These are phyloP conservation scores for Colletotrichum sp. DNA, from an alignment of 2,329 filamentous ascomycete species.

Conservation along the genomic window DNA sequence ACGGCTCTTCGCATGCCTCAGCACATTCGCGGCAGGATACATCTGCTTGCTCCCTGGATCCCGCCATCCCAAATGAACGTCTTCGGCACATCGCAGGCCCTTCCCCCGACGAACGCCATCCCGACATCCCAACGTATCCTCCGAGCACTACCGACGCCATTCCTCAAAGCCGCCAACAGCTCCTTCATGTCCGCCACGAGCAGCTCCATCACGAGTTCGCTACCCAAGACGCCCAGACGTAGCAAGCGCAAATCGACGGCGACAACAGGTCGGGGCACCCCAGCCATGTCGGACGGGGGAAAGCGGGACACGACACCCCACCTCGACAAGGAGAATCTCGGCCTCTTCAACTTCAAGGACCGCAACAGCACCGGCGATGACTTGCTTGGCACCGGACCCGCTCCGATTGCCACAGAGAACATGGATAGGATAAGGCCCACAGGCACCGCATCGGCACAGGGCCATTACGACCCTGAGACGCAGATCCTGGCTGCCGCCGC, in stretches of 20 bases:
- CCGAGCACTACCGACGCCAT: conserved; percentile 84
- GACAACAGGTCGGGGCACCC: conserved; percentile 40
- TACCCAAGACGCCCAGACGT: conserved; percentile 70
- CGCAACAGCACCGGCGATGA: conserved; percentile 23
- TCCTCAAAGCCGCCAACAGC: conserved; percentile 93
- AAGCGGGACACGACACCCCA: conserved; percentile 39
- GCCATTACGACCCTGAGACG: conserved; percentile 26
- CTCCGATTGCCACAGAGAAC: conserved; percentile 45
- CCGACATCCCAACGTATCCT: conserved; percentile 92
- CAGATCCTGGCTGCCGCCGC: conserved; percentile 58
- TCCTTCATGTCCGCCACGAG: conserved; percentile 94
- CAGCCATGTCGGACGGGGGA: conserved; percentile 22
- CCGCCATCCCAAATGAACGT: conserved; percentile 91
- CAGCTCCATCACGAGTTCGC: conserved; percentile 79
- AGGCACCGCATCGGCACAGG: conserved; percentile 14
- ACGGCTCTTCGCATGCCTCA: conserved; percentile 96
- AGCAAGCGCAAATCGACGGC: conserved; percentile 62
- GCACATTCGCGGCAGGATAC: conserved; percentile 91
- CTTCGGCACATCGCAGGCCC: conserved; percentile 73
- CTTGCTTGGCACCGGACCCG: conserved; percentile 16
- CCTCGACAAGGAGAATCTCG: conserved; percentile 57
- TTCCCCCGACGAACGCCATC: conserved; percentile 82
- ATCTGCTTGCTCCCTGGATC: conserved; percentile 95
- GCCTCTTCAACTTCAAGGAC: conserved; percentile 29
- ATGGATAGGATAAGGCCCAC: conserved; percentile 51